Evolutionary conservation across 495 filamentous ascomycete genomes (phyloP), one percentile per base, ranked within the genome.

Genomic region (Trichoderma erinaceum): DNA sequence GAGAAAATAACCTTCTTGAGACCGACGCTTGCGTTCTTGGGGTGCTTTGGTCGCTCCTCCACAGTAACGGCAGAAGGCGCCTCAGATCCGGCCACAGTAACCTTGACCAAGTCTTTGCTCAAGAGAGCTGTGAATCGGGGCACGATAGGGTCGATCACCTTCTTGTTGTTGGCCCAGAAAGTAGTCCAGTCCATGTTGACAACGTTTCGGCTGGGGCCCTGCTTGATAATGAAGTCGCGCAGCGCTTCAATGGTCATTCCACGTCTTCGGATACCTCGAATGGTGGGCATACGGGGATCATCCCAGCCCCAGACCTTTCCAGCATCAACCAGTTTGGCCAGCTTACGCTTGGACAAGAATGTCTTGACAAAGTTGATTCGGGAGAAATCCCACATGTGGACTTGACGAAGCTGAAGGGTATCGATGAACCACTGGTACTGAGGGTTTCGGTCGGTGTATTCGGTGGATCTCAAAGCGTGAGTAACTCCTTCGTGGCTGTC

Each of bases 401-500:
- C 95, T 69, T 87, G 81, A 65, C 95, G 92, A 25, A 99, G 86
- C 70, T 90, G 87, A 63, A 98, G 84, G 0, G 91, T 86, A 68
- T 96, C 87, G 41, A 96, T 75, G 83, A 99, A 93, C 95, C 95
- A 99, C 75, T 95, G 87, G 80, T 98, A 99, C 80, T 97, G 94
- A 13, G 92, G 89, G 78, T 99, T 97, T 66, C 95, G 91, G 78
- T 99, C 96, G 48, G 93, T 90, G 81, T 98, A 99, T 82, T 99
- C 95, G 69, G 93, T 97, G 1, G 95, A 96, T 70, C 96, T 87
- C 65, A 99, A 85, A 35, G 95, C 95, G 75, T 98, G 95, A 15
- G 95, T 97, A 65, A 98, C 91, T 52, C 92, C 93, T 79, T 98
- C 93, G 71, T 93, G 78, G 32, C 88, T 87, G 78, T 99, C 95